These are phyloP conservation scores for Pistacia atlantica DNA, from an alignment of 345 rosid genomes.

Conservation along the genomic window DNA sequence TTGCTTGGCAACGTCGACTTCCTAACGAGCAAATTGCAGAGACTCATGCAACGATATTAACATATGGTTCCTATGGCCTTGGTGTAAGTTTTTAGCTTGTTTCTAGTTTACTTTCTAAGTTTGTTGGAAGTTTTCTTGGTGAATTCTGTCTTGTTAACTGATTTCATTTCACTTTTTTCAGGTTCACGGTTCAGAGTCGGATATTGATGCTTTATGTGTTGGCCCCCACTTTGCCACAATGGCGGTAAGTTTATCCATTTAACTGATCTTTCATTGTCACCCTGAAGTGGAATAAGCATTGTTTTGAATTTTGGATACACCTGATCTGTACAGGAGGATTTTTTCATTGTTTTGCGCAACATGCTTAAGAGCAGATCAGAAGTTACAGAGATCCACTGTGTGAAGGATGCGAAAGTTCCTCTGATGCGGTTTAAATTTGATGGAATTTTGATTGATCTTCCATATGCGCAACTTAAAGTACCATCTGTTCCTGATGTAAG, in stretches of 20 bases:
- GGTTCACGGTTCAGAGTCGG: slow-evolving; percentile 67
- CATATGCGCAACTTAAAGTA: slow-evolving; percentile 52
- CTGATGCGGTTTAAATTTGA: slow-evolving; percentile 56
- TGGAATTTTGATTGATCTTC: slow-evolving; percentile 61
- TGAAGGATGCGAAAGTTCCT: slow-evolving; percentile 55
- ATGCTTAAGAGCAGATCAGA: slow-evolving; percentile 45
- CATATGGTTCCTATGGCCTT: slow-evolving; percentile 65
- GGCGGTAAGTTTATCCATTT: slow-evolving; percentile 38
- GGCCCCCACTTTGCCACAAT: slow-evolving; percentile 56
- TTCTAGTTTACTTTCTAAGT: not conserved
- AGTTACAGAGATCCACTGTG: slow-evolving; percentile 47
- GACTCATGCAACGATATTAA: slow-evolving; percentile 45
- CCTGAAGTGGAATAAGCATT: not conserved
- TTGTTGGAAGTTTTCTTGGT: not conserved
- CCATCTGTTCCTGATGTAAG: slow-evolving; percentile 47
- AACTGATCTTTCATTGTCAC: not conserved
- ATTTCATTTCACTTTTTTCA: slow-evolving; percentile 15
- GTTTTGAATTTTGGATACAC: not conserved
- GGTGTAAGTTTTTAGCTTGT: slow-evolving; percentile 37
- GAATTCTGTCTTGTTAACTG: not conserved
- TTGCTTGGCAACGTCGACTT: slow-evolving; percentile 55
- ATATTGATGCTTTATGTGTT: slow-evolving; percentile 58
- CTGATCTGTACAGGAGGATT: slow-evolving; percentile 47
- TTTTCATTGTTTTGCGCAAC: slow-evolving; percentile 48
- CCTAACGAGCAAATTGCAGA: slow-evolving; percentile 40